Conservation (phyloP, 176 grass and related monocot species). For the Zoysia japonica region DNA sequence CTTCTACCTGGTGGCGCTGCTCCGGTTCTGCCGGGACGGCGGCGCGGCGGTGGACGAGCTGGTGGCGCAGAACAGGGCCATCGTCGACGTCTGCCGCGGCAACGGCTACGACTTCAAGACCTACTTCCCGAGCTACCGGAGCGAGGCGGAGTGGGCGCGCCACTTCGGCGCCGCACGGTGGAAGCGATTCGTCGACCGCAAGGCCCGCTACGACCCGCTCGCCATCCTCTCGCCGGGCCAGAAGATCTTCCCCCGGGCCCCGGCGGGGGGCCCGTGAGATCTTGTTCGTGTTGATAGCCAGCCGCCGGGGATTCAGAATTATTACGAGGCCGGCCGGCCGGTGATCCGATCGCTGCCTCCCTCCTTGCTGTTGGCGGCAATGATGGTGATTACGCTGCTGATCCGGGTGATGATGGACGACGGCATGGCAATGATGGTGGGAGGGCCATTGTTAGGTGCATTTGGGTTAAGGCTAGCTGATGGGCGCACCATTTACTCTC, state of each 20-base stretch:
- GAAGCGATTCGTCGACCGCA: slow-evolving; percentile 62
- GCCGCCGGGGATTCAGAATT: no score
- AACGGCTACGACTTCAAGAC: slow-evolving; percentile 89
- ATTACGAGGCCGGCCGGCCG: no score
- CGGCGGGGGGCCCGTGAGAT: neutral
- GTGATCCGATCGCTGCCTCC: neutral
- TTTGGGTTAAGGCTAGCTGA: neutral
- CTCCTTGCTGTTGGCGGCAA: slow-evolving; percentile 3
- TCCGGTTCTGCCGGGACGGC: slow-evolving; percentile 61
- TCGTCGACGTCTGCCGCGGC: slow-evolving; percentile 54
- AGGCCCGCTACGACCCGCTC: slow-evolving; percentile 69
- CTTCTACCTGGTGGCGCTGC: slow-evolving; percentile 96
- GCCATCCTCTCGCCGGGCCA: slow-evolving; percentile 83
- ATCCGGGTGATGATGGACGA: slow-evolving; percentile 33
- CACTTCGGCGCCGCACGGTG: slow-evolving; percentile 72
- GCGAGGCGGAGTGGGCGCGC: slow-evolving; percentile 58
- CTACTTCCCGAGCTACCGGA: slow-evolving; percentile 73
- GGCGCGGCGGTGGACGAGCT: slow-evolving; percentile 55
- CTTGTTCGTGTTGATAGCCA: no score
- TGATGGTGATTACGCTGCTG: slow-evolving; percentile 34
- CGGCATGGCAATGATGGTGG: slow-evolving; percentile 3
- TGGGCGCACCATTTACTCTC: neutral
- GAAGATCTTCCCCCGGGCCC: slow-evolving; percentile 65
- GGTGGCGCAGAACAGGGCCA: slow-evolving; percentile 69
- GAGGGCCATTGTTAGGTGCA: slow-evolving; percentile 33